These are phyloP conservation scores for Quambalaria eucalypti DNA, from an alignment of 1,284 basidiomycete genomes.

Conservation along the genomic window DNA sequence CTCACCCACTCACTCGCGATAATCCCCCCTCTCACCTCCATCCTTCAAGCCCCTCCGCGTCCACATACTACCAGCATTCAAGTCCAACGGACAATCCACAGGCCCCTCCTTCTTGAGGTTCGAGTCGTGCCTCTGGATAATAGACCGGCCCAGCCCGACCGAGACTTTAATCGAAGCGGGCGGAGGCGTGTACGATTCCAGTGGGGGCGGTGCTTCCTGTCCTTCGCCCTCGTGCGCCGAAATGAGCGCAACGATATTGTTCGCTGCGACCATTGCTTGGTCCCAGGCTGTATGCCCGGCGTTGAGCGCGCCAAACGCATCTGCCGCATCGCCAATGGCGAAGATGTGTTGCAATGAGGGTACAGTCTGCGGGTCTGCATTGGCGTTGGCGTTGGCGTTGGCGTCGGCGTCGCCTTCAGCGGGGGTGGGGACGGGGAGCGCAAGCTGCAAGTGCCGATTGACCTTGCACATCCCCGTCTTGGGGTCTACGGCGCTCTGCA, in stretches of 20 bases:
- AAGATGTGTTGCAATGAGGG: slow-evolving; percentile 10
- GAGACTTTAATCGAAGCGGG: slow-evolving; percentile 7
- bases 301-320: slow-evolving; percentile 25
- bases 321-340: slow-evolving; percentile 22
- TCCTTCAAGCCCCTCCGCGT: neutral
- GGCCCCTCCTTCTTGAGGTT: neutral
- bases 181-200: slow-evolving; percentile 8
- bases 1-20: neutral
- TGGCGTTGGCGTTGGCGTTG: neutral
- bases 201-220: neutral
- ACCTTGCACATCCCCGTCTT: slow-evolving; percentile 16
- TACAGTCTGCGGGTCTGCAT: neutral
- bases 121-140: neutral
- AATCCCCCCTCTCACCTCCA: neutral
- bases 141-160: neutral
- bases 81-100: slow-evolving; percentile 1
- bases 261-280: slow-evolving; percentile 18
- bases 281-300: slow-evolving; percentile 24
- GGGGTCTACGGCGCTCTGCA: neutral
- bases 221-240: neutral
- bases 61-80: slow-evolving; percentile 7
- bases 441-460: slow-evolving; percentile 10
- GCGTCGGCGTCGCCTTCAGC: neutral
- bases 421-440: neutral
- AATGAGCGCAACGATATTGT: slow-evolving; percentile 14